A percentile compares a stretch with the other conserved stretches of the same genome.
Conservation (phyloP, 768 basidiomycete species). For the Leccinum arenicola region DNA sequence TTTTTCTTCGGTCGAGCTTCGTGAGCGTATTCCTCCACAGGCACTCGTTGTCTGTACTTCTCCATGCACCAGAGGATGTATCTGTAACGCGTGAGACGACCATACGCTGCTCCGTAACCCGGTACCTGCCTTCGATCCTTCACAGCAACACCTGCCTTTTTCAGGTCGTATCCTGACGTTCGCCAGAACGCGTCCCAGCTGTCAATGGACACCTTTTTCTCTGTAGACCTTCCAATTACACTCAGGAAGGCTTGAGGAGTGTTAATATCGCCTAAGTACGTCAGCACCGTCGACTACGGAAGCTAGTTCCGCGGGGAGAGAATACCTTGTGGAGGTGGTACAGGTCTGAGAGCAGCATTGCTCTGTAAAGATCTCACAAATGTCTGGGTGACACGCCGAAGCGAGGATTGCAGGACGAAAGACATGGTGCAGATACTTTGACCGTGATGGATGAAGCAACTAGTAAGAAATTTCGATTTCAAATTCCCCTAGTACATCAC, state of each 20-base stretch:
- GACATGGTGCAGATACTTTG: slow-evolving; percentile 18
- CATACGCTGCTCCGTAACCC: background rate
- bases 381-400: slow-evolving; percentile 18
- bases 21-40: slow-evolving; percentile 61
- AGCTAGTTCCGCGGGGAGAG: background rate
- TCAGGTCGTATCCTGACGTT: slow-evolving; percentile 53
- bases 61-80: slow-evolving; percentile 87
- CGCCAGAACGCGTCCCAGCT: slow-evolving; percentile 77
- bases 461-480: slow-evolving; percentile 7
- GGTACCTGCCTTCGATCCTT: slow-evolving; percentile 65
- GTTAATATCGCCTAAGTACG: slow-evolving; percentile 42
- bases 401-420: slow-evolving; percentile 16
- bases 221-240: slow-evolving; percentile 66
- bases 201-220: slow-evolving; percentile 61
- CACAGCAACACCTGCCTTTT: slow-evolving; percentile 61
- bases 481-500: slow-evolving; percentile 15
- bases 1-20: slow-evolving; percentile 70
- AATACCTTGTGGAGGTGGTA: slow-evolving; percentile 26
- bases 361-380: slow-evolving; percentile 33
- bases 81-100: slow-evolving; percentile 36
- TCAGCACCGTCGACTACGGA: slow-evolving; percentile 4
- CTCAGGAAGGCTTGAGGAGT: slow-evolving; percentile 66
- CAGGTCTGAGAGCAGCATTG: slow-evolving; percentile 20
- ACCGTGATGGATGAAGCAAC: background rate
- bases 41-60: slow-evolving; percentile 61